Evolutionary conservation across 1,139 yeast genomes (phyloP).

Genomic region (Pichia cactophila): DNA sequence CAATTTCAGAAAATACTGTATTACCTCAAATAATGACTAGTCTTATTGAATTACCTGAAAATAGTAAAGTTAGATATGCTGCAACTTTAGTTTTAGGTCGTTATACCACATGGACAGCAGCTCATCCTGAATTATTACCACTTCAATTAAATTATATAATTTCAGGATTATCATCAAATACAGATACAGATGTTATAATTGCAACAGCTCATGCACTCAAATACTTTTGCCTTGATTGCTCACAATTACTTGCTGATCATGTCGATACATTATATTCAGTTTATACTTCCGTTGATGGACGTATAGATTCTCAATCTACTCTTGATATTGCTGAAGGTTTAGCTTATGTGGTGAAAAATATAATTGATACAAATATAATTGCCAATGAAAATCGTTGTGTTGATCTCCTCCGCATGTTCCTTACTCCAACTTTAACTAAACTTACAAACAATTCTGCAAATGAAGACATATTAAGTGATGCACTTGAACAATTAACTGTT

Average conservation of each 20-base stretch:
- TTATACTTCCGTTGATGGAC: constrained; percentile 53
- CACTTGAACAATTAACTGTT: constrained; percentile 60
- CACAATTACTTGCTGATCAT: constrained; percentile 55
- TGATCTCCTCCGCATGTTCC: constrained; percentile 48
- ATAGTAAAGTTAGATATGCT: constrained; percentile 81
- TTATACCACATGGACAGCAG: constrained; percentile 90
- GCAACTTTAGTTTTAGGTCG: constrained; percentile 90
- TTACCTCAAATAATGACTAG: constrained; percentile 74
- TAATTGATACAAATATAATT: constrained; percentile 26
- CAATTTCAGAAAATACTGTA: constrained; percentile 55
- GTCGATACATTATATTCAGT: constrained; percentile 72
- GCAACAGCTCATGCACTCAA: constrained; percentile 93
- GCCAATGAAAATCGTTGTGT: constrained; percentile 32
- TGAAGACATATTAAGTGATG: constrained; percentile 7
- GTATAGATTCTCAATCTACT: constrained; percentile 60
- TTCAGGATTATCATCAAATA: constrained; percentile 46
- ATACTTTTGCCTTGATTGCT: constrained; percentile 92
- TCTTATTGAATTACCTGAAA: constrained; percentile 70
- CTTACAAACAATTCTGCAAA: constrained; percentile 25
- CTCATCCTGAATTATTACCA: constrained; percentile 75
- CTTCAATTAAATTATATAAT: constrained; percentile 80
- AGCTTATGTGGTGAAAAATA: constrained; percentile 70
- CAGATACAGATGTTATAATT: constrained; percentile 46
- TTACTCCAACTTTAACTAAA: constrained; percentile 56
- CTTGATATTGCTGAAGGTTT: constrained; percentile 86